Percentiles rank a stretch among this genome's conserved stretches.
Evolutionary conservation across 331 rosid species (phyloP).

Genomic region (Quercus lobata): DNA sequence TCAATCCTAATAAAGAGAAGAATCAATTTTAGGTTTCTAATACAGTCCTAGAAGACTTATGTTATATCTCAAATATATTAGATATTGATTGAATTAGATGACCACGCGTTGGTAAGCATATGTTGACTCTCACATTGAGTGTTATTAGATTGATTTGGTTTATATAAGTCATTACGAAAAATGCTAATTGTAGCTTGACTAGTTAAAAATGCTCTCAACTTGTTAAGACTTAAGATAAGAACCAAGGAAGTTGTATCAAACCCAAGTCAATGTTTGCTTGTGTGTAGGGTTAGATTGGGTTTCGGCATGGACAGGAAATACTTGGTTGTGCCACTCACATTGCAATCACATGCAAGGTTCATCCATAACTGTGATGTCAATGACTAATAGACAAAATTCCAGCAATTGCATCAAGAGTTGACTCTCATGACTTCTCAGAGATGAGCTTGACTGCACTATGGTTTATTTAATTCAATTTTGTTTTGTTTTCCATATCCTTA

Average conservation of each 20-base stretch:
- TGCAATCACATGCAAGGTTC: not conserved
- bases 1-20: too few relatives aligned
- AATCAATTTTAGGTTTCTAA: too few relatives aligned
- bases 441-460: slow-evolving; percentile 12
- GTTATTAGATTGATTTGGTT: too few relatives aligned
- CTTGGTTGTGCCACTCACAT: not conserved
- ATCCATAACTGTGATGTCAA: not conserved
- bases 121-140: too few relatives aligned
- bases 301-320: not conserved
- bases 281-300: not conserved
- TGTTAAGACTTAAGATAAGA: not conserved
- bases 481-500: not conserved
- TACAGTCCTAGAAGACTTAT: too few relatives aligned
- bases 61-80: too few relatives aligned
- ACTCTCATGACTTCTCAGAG: not conserved
- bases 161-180: too few relatives aligned
- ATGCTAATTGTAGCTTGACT: too few relatives aligned
- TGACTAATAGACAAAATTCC: not conserved
- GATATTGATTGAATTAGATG: too few relatives aligned
- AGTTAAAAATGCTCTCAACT: too few relatives aligned
- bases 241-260: not conserved
- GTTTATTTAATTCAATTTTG: not conserved
- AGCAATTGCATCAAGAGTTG: not conserved
- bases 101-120: rapidly evolving
- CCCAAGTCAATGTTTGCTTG: not conserved